phyloP scores from a whole-genome alignment of 164 flowering plant genomes.

The grape (Vitis vinifera) region DNA sequence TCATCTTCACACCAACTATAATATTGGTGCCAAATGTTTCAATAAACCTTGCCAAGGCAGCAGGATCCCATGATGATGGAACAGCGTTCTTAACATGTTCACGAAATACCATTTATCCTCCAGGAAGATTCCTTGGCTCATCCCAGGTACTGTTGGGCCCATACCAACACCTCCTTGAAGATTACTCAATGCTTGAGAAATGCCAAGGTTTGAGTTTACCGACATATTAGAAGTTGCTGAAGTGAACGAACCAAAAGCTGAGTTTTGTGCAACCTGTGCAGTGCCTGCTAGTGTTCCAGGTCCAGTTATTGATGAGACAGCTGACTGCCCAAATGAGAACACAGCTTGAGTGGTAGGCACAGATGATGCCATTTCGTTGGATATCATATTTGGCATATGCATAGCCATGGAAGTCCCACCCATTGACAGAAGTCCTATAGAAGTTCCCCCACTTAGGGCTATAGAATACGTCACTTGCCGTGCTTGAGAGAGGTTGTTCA shows the following conservation, averaged over 20 bases:
- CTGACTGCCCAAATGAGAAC: conserved; percentile 65
- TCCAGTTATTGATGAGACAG: conserved; percentile 50
- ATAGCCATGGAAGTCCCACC: conserved; percentile 68
- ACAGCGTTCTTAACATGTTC: conserved; percentile 89
- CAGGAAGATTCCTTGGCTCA: conserved; percentile 69
- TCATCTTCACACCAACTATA: conserved; percentile 90
- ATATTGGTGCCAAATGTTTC: conserved; percentile 88
- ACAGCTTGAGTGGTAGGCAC: conserved; percentile 64
- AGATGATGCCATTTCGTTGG: conserved; percentile 84
- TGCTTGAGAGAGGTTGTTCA: conserved; percentile 83
- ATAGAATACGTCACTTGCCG: conserved; percentile 67
- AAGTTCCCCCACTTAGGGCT: conserved; percentile 62
- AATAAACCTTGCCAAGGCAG: conserved; percentile 91
- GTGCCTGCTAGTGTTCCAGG: conserved; percentile 56
- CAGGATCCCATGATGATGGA: conserved; percentile 96
- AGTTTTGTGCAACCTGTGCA: conserved; percentile 55
- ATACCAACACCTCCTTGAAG: conserved; percentile 62
- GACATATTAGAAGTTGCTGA: conserved; percentile 59
- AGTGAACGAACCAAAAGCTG: conserved; percentile 52
- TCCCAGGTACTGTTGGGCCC: conserved; percentile 60
- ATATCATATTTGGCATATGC: conserved; percentile 91
- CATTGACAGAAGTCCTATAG: conserved; percentile 69
- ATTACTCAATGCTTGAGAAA: conserved; percentile 65
- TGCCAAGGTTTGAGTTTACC: conserved; percentile 58
- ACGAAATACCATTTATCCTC: conserved; percentile 48